Percentiles rank a stretch among this genome's conserved stretches.
phyloP scores from a whole-genome alignment of 169 alveolate species.

The Plasmodium ovale region DNA sequence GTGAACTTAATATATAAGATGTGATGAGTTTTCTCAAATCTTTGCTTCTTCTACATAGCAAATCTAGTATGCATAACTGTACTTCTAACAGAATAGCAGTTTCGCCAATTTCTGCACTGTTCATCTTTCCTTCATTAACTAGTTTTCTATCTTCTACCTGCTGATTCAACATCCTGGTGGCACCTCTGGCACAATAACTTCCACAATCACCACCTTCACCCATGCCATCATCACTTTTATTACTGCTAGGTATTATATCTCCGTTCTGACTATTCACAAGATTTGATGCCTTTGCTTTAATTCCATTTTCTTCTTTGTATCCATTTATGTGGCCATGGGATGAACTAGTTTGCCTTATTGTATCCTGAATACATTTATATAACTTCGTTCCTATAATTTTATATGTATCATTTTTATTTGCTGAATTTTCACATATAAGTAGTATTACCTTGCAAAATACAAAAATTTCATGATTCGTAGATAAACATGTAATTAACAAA shows the following conservation, averaged over 20 bases:
- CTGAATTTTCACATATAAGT: slow-evolving; percentile 79
- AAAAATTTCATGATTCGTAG: slow-evolving; percentile 81
- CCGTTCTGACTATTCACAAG: neutral
- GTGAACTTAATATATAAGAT: slow-evolving; percentile 47
- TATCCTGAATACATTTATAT: slow-evolving; percentile 78
- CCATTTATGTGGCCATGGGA: neutral
- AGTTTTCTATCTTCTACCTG: too few species aligned
- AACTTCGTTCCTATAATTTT: slow-evolving; percentile 82
- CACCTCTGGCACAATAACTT: too few species aligned
- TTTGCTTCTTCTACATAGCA: slow-evolving; percentile 38
- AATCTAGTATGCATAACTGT: slow-evolving; percentile 65
- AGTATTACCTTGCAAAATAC: slow-evolving; percentile 81
- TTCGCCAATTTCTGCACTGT: slow-evolving; percentile 11
- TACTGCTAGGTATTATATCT: neutral
- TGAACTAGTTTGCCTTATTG: slow-evolving; percentile 12
- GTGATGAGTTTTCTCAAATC: slow-evolving; percentile 43
- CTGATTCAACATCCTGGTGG: too few species aligned
- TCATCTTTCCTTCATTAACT: neutral
- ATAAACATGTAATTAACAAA: slow-evolving; percentile 81
- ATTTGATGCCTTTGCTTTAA: neutral
- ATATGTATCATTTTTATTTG: slow-evolving; percentile 79
- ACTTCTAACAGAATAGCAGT: slow-evolving; percentile 34
- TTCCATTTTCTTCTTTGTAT: neutral
- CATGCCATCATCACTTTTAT: neutral
- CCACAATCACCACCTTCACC: too few species aligned